Base-by-base conservation (phyloP, 345 rosid species). In the Eucalyptus coolabah region DNA sequence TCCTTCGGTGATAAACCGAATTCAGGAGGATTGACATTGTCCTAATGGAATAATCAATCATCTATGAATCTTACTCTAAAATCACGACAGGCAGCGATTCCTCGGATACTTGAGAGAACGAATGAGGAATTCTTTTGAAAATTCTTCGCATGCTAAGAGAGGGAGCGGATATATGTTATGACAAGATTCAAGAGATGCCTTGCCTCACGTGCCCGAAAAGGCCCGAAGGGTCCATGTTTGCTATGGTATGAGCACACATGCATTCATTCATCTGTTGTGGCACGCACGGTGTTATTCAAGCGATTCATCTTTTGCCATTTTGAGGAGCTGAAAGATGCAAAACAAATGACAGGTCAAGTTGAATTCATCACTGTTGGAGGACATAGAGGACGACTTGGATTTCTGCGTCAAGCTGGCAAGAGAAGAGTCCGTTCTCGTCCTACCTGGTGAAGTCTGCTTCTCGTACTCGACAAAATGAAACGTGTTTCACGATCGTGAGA, bases 221-320 rank as follows among this genome's bases (percentile, higher is more conserved):
- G 91, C 98, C 97, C 3, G 96, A 96, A 88, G 96, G 96, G 51
- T 94, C 96, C 88, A 96, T 96, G 94, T 96, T 93, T 90, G 90
- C 94, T 42, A 88, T 97, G 97, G 99, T 95, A 49, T 9, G 47
- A 87, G 81, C 72, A 91, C 19, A 15, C 12, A 34, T 9, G 30
- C 14, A 24, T 34, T n/a, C 37, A 7, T 56, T 60, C 34, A 40
- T 24, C 26, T 37, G 47, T 34, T 87, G 50, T 37, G 17, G 34
- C 26, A 45, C 18, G 26, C 19, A n/a, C 60, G 32, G 9, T 50
- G 24, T 60, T 17, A 12, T 42, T 45, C 50, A n/a, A 63, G 47
- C 12, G 24, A 45, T 34, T 40, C 30, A 6, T 45, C 80, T 45
- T 16, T 42, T 42, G 50, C 40, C 88, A 63, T 77, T 77, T 24